Evolutionary conservation across 176 grass and related monocot genomes (phyloP).

Genomic region (Triticum urartu): DNA sequence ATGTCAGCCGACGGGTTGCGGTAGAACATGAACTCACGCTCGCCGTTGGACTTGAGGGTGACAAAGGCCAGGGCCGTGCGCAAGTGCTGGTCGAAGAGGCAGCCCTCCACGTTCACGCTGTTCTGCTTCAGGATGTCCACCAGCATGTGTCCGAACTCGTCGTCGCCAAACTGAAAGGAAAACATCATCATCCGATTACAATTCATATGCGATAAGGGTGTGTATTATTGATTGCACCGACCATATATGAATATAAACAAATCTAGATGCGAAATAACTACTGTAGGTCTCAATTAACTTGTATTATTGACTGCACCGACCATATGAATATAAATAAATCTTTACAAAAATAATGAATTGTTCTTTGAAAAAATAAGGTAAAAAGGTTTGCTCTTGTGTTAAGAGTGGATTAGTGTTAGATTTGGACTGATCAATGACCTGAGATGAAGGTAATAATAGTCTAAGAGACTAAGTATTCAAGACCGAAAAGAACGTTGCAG

Average conservation of each 20-base stretch:
- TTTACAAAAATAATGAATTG: too few species aligned
- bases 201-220: background rate
- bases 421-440: background rate
- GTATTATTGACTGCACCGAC: too few species aligned
- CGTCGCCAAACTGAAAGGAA: conserved; percentile 62
- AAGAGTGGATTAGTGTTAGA: background rate
- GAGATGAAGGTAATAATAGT: background rate
- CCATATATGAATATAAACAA: too few species aligned
- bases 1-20: conserved; percentile 86
- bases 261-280: too few species aligned
- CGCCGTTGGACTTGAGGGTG: conserved; percentile 63
- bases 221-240: too few species aligned
- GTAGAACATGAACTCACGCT: conserved; percentile 98
- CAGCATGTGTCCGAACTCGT: conserved; percentile 93
- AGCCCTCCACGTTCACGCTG: conserved; percentile 53
- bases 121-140: conserved; percentile 81
- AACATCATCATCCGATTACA: background rate
- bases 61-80: conserved; percentile 87
- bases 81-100: conserved; percentile 67
- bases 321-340: too few species aligned
- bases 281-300: too few species aligned
- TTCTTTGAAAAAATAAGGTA: background rate
- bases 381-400: background rate
- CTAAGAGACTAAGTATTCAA: background rate
- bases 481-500: background rate